Evolutionary conservation across 2,329 filamentous ascomycete species (phyloP), one percentile per base, ranked within the genome.

Genomic region (Claviceps maximensis): DNA sequence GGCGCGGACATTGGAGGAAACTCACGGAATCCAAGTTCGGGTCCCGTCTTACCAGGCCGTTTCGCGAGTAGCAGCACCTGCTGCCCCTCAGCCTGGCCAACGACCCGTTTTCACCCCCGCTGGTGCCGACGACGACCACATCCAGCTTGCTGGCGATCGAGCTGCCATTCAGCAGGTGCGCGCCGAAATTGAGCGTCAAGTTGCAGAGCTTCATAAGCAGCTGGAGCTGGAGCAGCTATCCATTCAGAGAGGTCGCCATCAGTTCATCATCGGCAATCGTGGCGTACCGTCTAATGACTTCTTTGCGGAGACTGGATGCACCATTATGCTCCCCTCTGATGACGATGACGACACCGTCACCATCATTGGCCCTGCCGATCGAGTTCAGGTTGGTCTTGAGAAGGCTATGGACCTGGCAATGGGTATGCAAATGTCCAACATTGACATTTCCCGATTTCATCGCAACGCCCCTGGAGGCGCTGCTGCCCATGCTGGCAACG

Each of bases 181-280:
- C 54, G 82, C 84, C 45, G 83, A 87, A 62, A 86, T 97, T 58
- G 89, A 96, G 69, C 82, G 82, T 49, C 80, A 84, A 54, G 88
- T 83, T 7, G 80, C 84, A 56, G 79, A 91, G 63, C 78, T 98
- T 23, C 82, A 84, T 59, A 80, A 81, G 55, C 82, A 87, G 65
- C 74, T 97, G 49, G 80, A 84, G 44, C 74, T 93, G 49, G 82
- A 93, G 60, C 84, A 94, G 67, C 74, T 89, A 44, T 80, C 85
- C 6, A 88, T 97, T 60, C 86, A 91, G 67, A 84, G 85, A 57
- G 89, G 88, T 49, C 83, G 89, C 50, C 93, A 97, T 67, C 90
- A 95, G 67, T 97, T 96, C 74, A 93, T 98, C 63, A 83, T 95
- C 57, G 91, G 91, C 50, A 83, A 91, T 56, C 80, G 84, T 56